Percentiles rank a stretch among this genome's conserved stretches.
These are phyloP conservation scores for Phytopythium delawarense DNA, from an alignment of 352 stramenopile genomes.

Conservation along the genomic window DNA sequence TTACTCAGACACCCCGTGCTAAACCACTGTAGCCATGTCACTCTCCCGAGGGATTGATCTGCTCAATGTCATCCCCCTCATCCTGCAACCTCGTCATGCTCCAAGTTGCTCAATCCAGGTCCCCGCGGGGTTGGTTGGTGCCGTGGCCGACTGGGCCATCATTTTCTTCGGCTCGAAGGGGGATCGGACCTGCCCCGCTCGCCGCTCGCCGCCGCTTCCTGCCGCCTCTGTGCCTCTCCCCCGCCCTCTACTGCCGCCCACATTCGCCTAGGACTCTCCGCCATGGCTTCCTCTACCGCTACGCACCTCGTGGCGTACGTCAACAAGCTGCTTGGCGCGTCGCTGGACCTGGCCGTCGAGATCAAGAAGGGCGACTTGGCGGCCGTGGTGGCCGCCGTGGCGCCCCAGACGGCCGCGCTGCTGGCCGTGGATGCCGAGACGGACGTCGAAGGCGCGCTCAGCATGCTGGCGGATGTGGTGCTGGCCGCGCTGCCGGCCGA, in stretches of 20 bases:
- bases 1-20: neutral
- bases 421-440: slow-evolving; percentile 69
- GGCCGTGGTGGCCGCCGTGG: slow-evolving; percentile 42
- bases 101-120: neutral
- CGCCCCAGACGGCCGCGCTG: slow-evolving; percentile 47
- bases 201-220: neutral
- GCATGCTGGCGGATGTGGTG: slow-evolving; percentile 57
- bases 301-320: slow-evolving; percentile 74
- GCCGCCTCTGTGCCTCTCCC: neutral
- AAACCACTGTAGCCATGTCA: slow-evolving; percentile 2
- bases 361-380: slow-evolving; percentile 63
- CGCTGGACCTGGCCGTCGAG: slow-evolving; percentile 43
- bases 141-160: neutral
- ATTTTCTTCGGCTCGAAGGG: slow-evolving; percentile 5
- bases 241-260: neutral
- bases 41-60: neutral
- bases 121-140: neutral
- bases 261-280: neutral
- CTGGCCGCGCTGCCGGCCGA: slow-evolving; percentile 25
- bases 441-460: slow-evolving; percentile 74
- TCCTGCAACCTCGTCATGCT: neutral
- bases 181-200: neutral
- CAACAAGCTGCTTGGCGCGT: slow-evolving; percentile 66
- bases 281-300: slow-evolving; percentile 12
- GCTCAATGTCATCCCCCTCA: neutral